Evolutionary conservation across 352 stramenopile genomes (phyloP).

Genomic region (Phytophthora aleatoria): DNA sequence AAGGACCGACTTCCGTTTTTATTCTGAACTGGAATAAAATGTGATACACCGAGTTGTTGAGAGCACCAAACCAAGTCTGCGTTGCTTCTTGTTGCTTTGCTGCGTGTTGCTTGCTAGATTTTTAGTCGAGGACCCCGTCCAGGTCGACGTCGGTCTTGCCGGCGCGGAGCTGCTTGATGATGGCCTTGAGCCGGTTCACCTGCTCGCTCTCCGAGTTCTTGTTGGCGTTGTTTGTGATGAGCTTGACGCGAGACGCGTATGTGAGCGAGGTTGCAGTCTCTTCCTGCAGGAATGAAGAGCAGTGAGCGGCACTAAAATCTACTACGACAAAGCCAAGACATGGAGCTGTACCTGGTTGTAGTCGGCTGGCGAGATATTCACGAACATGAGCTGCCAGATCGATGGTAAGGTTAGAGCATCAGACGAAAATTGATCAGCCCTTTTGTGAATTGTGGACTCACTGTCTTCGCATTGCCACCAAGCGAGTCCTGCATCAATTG

Average conservation of each 20-base stretch:
- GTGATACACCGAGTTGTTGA: constrained; percentile 89
- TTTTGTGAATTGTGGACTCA: constrained; percentile 26
- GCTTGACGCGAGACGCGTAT: constrained; percentile 86
- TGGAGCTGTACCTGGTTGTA: constrained; percentile 76
- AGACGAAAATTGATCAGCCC: background rate
- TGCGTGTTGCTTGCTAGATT: constrained; percentile 6
- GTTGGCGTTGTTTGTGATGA: constrained; percentile 90
- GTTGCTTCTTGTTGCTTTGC: constrained; percentile 21
- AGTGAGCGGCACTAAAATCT: constrained; percentile 1
- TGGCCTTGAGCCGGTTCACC: constrained; percentile 80
- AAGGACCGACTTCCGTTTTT: constrained; percentile 45
- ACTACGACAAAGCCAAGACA: constrained; percentile 21
- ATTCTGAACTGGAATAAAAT: constrained; percentile 62
- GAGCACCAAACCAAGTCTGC: constrained; percentile 46
- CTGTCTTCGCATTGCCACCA: constrained; percentile 93
- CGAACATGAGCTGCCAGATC: constrained; percentile 81
- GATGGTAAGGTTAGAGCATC: background rate
- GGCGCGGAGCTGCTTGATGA: constrained; percentile 79
- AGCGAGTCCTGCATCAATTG: constrained; percentile 94
- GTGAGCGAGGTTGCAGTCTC: constrained; percentile 84
- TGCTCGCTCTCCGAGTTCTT: constrained; percentile 88
- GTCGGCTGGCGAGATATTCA: constrained; percentile 89
- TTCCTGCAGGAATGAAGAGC: constrained; percentile 39
- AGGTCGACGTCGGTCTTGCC: constrained; percentile 75
- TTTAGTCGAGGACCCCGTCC: constrained; percentile 59